Conservation (phyloP, 2,329 filamentous ascomycete species). For the Claviceps fusiformis region DNA sequence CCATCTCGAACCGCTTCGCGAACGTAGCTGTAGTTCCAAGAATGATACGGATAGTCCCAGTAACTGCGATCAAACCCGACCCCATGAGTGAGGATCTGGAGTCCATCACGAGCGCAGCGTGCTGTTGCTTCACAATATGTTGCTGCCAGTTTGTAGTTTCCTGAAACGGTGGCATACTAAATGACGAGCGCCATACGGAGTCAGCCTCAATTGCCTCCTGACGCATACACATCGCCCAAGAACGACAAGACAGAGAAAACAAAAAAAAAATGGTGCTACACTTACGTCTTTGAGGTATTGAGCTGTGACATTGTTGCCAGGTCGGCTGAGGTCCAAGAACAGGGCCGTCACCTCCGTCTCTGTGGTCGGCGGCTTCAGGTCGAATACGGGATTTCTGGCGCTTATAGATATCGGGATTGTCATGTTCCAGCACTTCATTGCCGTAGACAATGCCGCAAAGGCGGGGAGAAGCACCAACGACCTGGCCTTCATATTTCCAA, state of each 20-base stretch:
- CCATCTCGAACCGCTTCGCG: constrained; percentile 38
- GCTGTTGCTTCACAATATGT: constrained; percentile 46
- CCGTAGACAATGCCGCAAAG: constrained; percentile 16
- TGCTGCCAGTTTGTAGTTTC: constrained; percentile 42
- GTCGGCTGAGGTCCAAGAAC: constrained; percentile 32
- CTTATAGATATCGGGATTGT: constrained; percentile 42
- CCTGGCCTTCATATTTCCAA: neutral
- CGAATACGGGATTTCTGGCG: constrained; percentile 40
- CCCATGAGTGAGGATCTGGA: constrained; percentile 30
- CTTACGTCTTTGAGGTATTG: constrained; percentile 29
- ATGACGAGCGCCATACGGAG: neutral
- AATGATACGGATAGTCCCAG: constrained; percentile 45
- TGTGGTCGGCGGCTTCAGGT: constrained; percentile 29
- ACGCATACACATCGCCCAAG: too few species aligned
- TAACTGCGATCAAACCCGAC: constrained; percentile 34
- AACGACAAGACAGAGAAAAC: neutral
- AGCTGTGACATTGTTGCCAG: constrained; percentile 35
- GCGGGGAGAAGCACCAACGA: constrained; percentile 10
- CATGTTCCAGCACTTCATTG: constrained; percentile 32
- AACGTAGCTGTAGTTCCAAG: constrained; percentile 50
- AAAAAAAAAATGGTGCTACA: neutral
- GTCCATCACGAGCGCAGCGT: constrained; percentile 19
- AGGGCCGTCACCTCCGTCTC: constrained; percentile 46
- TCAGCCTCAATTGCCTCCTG: neutral
- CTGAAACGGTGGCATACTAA: constrained; percentile 34